phyloP scores from a whole-genome alignment of 2,329 filamentous ascomycete genomes.

The Aspergillus bombycis region DNA sequence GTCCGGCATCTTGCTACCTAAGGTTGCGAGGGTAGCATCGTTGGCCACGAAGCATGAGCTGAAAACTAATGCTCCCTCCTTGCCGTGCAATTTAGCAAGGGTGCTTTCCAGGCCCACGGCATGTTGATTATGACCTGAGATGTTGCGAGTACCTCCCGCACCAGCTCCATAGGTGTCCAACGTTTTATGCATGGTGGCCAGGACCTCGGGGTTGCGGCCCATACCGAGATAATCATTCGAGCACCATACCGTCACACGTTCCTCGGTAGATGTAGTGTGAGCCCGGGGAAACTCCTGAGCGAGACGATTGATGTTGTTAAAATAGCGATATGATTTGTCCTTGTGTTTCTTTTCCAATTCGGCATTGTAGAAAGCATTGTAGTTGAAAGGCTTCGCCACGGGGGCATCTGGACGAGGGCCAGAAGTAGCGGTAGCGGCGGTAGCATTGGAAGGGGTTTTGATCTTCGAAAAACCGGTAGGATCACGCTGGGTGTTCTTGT shows the following conservation, averaged over 20 bases:
- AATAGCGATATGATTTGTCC: constrained; percentile 99
- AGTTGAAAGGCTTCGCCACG: constrained; percentile 72
- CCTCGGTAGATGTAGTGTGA: constrained; percentile 80
- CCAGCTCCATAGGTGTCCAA: constrained; percentile 93
- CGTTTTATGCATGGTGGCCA: constrained; percentile 92
- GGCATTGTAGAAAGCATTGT: constrained; percentile 81
- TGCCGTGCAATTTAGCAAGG: constrained; percentile 84
- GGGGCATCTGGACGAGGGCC: constrained; percentile 54
- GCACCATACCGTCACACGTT: constrained; percentile 96
- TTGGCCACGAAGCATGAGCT: constrained; percentile 98
- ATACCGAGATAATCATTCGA: constrained; percentile 99
- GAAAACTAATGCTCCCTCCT: constrained; percentile 91
- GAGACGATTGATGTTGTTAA: constrained; percentile 99
- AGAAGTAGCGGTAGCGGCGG: constrained; percentile 30
- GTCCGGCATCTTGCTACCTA: constrained; percentile 95
- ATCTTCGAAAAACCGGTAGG: constrained; percentile 28
- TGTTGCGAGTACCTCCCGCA: constrained; percentile 94
- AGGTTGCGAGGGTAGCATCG: constrained; percentile 90
- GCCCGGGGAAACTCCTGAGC: constrained; percentile 95
- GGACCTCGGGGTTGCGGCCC: constrained; percentile 85
- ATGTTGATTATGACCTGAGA: constrained; percentile 96
- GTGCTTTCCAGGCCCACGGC: constrained; percentile 82
- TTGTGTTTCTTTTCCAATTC: constrained; percentile 99
- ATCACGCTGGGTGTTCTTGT: constrained; percentile 53
- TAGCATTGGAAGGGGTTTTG: constrained; percentile 28